A percentile compares a stretch with the other conserved stretches of the same genome.
Evolutionary conservation across 2,329 filamentous ascomycete species (phyloP).

Genomic region (Helotiales sp.): DNA sequence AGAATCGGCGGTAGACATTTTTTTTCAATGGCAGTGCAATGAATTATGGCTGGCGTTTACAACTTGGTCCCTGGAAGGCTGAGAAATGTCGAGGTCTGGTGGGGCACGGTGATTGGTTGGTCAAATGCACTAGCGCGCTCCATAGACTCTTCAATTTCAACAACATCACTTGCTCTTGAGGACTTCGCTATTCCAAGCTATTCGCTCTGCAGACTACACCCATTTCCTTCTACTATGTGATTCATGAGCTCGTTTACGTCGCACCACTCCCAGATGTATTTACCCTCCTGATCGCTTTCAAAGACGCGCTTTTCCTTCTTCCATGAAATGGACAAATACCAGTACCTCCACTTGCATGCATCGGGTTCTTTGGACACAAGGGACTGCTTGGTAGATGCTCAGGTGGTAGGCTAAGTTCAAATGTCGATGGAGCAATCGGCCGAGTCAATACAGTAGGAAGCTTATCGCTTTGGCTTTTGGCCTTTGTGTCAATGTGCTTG

Average conservation of each 20-base stretch:
- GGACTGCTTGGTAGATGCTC: slow-evolving; percentile 45
- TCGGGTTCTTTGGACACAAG: slow-evolving; percentile 42
- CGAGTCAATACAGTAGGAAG: no score
- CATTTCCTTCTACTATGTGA: neutral
- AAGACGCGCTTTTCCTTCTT: slow-evolving; percentile 24
- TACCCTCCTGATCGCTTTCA: slow-evolving; percentile 36
- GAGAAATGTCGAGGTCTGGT: neutral
- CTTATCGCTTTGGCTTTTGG: no score
- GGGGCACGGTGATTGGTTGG: slow-evolving; percentile 7
- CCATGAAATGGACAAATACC: slow-evolving; percentile 45
- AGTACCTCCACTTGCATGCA: slow-evolving; percentile 38
- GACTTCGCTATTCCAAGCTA: neutral
- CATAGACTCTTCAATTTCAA: neutral
- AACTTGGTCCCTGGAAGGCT: neutral
- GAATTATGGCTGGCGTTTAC: neutral
- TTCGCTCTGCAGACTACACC: neutral
- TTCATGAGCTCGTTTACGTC: neutral
- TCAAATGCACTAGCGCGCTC: neutral
- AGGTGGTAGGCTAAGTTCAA: slow-evolving; percentile 40
- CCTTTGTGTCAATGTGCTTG: slow-evolving; percentile 4
- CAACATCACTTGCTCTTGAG: neutral
- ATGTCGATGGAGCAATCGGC: slow-evolving; percentile 1
- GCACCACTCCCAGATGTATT: neutral
- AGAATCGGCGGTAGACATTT: slow-evolving; percentile 58
- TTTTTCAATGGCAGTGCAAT: slow-evolving; percentile 20